Evolutionary conservation across 2,329 filamentous ascomycete species (phyloP), one percentile per base, ranked within the genome.

Genomic region (Cercospora beticola): DNA sequence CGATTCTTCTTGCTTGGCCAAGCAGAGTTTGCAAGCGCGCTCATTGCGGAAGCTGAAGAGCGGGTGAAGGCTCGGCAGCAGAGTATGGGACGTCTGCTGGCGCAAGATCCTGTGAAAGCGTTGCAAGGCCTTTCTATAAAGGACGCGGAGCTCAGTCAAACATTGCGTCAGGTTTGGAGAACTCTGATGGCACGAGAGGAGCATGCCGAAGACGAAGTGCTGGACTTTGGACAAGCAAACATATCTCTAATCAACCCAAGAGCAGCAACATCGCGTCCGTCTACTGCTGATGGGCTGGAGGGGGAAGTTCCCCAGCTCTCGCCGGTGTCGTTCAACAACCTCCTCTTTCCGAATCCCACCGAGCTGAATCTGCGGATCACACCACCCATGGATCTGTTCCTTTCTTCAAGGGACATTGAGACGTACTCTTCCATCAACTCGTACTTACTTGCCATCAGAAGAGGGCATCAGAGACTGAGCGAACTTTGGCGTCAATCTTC

Each of bases 11-110:
- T 99, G 2, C 85, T 99, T 0, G 90, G 91, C 0, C 87, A 92
- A 36, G 94, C 94, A 63, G 95, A 98, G 78, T 99, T 99, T 78
- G 93, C 94, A 21, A 89, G 95, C 80, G 90, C 91, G 0, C 81
- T 99, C 28, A 92, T 96, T 0, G 87, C 90, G 40, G 92, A 97
- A 81, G 93, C 94, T 0, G 93, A 97, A 73, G 88, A 90, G 65
- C 90, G 89, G 73, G 86, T 95, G 26, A 86, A 88, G n/a, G 89
- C 87, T 71, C 88, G 92, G 61, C 92, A 92, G 85, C 88, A 73
- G 83, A 89, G 71, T 83, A 88, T 10, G 86, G 76, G 67, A 54
- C 74, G 65, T 68, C 71, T 85, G 84, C 76, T 85, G 87, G 76
- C 86, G 86, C 75, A 76, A 79, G 85, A 76, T 64, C 72, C 78